Evolutionary conservation across 1,139 yeast genomes (phyloP), one percentile per base, ranked within the genome.

Genomic region (Suhomyces chickasaworum): DNA sequence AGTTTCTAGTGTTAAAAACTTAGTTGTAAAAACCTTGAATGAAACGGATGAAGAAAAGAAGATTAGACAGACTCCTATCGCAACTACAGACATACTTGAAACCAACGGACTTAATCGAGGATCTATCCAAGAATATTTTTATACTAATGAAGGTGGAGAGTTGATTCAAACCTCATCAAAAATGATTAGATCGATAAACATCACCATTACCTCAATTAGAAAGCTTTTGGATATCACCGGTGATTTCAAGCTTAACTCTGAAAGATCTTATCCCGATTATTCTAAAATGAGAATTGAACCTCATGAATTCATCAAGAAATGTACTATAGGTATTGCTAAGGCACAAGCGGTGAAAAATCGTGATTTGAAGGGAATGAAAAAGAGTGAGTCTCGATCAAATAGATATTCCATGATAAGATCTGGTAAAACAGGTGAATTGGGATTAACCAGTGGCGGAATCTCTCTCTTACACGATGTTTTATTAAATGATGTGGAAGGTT

Each of bases 221-320:
- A 71, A 61, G 52, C 64, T 68, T 44, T 68, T 66, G 35, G 78
- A 80, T 20, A 65, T 80, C 34, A 80, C 86, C 18, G 91, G 95
- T 20, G 95, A 89, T 59, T 87, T 88, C 64, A 81, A 80, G 57
- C 68, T 89, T 45, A 81, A 84, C 30, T 63, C 75, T 1, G 84
- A 81, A 44, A 73, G 95, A 54, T 75, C 83, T 25, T 89, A 88
- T 59, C 89, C 93, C 1, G 90, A 89, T 61, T 88, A 88, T 53
- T 62, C 76, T 7, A 64, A 64, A 34, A 78, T 83, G 67, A 72
- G 75, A 50, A 75, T 86, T 5, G 76, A 82, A n/a, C 84, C 90
- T 0, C 77, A 72, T 13, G 77, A 74, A n/a, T 86, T 86, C 58
- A 77, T 86, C 30, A 73, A 70, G 48, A 74, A 73, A 51, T 84